phyloP scores from a whole-genome alignment of 2,329 filamentous ascomycete genomes.

The Penicillium sp. region DNA sequence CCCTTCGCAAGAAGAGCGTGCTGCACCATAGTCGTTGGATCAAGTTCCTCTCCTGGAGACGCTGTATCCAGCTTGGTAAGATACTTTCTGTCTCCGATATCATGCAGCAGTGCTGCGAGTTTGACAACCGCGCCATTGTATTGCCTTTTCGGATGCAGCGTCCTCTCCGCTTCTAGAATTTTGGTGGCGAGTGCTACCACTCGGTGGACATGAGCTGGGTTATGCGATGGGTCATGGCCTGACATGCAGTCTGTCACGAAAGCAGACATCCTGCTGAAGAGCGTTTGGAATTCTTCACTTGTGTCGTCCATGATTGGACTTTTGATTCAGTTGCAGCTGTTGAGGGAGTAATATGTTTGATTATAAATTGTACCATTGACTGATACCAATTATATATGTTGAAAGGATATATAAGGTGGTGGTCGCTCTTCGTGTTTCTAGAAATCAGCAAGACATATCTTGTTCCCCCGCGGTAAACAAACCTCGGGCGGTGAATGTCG shows the following conservation, averaged over 20 bases:
- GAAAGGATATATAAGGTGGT: neutral
- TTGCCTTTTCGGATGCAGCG: constrained; percentile 25
- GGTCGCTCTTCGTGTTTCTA: neutral
- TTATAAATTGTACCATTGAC: neutral
- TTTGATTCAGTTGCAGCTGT: neutral
- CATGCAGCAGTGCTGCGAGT: constrained; percentile 76
- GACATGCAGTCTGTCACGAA: constrained; percentile 73
- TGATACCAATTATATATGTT: neutral
- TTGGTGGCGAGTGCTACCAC: constrained; percentile 71
- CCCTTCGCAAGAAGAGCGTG: constrained; percentile 43
- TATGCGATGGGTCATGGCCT: constrained; percentile 77
- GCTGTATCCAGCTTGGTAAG: constrained; percentile 38
- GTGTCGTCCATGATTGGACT: constrained; percentile 14
- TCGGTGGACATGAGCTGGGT: constrained; percentile 79
- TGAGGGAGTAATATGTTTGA: neutral
- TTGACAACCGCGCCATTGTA: constrained; percentile 60
- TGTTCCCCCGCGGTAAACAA: constrained; percentile 15
- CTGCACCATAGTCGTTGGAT: constrained; percentile 32
- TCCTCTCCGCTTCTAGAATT: constrained; percentile 57
- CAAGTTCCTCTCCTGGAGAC: constrained; percentile 24
- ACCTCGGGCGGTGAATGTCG: constrained; percentile 14
- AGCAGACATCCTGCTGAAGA: constrained; percentile 57
- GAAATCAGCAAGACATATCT: neutral
- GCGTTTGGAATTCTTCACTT: constrained; percentile 36
- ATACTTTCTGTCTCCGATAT: constrained; percentile 87